Percentiles rank a stretch among this genome's conserved stretches.
Conservation (phyloP, 441 rosid species). For the Theobroma grandiflorum region DNA sequence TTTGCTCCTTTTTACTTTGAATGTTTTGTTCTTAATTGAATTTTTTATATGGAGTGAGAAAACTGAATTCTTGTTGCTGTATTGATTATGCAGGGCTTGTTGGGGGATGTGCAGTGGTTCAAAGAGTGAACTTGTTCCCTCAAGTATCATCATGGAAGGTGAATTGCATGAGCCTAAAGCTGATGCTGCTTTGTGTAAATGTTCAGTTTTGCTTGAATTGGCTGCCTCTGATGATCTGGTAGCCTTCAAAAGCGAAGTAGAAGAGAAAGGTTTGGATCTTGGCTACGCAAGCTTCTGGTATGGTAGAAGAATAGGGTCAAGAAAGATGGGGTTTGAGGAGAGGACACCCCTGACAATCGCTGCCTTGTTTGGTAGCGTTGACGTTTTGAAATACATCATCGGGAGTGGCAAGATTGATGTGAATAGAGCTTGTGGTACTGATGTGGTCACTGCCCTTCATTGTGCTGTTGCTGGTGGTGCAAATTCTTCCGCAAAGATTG, state of each 20-base stretch:
- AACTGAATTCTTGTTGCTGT: constrained; percentile 24
- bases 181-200: constrained; percentile 23
- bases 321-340: constrained; percentile 84
- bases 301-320: constrained; percentile 70
- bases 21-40: background rate
- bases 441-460: constrained; percentile 85
- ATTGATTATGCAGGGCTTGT: constrained; percentile 51
- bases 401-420: constrained; percentile 56
- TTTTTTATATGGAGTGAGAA: constrained; percentile 2
- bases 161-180: constrained; percentile 43
- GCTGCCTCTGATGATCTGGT: constrained; percentile 73
- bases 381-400: constrained; percentile 65
- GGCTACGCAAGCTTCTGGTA: constrained; percentile 78
- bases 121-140: constrained; percentile 44
- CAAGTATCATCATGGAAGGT: constrained; percentile 55
- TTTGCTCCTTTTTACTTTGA: background rate
- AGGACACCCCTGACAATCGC: constrained; percentile 89
- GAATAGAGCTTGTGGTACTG: constrained; percentile 70
- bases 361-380: constrained; percentile 77
- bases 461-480: constrained; percentile 85
- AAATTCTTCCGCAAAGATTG: constrained; percentile 50
- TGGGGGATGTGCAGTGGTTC: constrained; percentile 56
- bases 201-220: constrained; percentile 76
- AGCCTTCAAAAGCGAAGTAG: constrained; percentile 58
- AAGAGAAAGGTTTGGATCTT: constrained; percentile 57